These are phyloP conservation scores for Fraxinus platypoda DNA, from an alignment of 305 asterid genomes.

Conservation along the genomic window DNA sequence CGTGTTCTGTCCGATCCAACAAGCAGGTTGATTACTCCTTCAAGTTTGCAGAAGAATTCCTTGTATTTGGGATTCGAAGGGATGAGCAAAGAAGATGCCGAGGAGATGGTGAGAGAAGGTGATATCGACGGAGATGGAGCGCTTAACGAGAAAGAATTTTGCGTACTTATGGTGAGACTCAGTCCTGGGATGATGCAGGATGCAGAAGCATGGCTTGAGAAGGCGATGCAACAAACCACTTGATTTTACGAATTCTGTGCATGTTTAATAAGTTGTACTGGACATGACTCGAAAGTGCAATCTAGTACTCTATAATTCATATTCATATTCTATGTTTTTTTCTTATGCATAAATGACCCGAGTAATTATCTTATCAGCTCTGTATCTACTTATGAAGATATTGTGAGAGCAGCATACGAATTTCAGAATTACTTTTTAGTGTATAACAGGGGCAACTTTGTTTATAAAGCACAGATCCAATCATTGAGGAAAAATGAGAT, in stretches of 20 bases:
- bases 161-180: constrained; percentile 76
- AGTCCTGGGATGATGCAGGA: constrained; percentile 82
- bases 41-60: constrained; percentile 48
- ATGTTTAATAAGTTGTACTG: background rate
- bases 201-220: constrained; percentile 70
- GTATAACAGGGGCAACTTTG: background rate
- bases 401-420: background rate
- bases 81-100: constrained; percentile 60
- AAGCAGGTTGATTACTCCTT: constrained; percentile 54
- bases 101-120: constrained; percentile 73
- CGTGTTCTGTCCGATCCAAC: constrained; percentile 50
- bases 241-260: background rate
- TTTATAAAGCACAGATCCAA: background rate
- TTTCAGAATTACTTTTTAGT: background rate
- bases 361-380: background rate
- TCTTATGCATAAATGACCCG: background rate
- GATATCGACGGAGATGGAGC: constrained; percentile 73
- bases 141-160: constrained; percentile 54
- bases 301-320: background rate
- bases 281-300: background rate
- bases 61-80: constrained; percentile 55
- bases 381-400: background rate
- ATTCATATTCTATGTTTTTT: background rate
- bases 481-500: background rate
- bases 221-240: constrained; percentile 39